Conservation (phyloP, 179 eudicot species). For the Gypsophila paniculata region DNA sequence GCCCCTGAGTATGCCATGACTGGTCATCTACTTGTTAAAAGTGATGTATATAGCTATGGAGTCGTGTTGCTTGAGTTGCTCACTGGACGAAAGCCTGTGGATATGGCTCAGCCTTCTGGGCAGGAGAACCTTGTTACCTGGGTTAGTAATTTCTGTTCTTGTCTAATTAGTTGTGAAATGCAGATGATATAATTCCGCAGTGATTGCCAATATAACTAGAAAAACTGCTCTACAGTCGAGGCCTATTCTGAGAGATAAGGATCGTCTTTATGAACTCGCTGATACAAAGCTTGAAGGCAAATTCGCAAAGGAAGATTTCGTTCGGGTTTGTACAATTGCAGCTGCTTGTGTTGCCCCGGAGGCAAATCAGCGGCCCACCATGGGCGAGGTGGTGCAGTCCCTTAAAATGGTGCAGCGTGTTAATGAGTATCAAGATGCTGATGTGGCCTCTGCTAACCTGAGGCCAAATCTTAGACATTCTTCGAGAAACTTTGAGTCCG, state of each 20-base stretch:
- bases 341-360: slow-evolving; percentile 98
- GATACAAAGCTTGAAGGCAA: slow-evolving; percentile 78
- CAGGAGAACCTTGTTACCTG: slow-evolving; percentile 96
- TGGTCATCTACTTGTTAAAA: slow-evolving; percentile 94
- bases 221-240: slow-evolving; percentile 57
- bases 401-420: slow-evolving; percentile 94
- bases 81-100: slow-evolving; percentile 95
- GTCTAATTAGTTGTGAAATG: neutral
- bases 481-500: slow-evolving; percentile 85
- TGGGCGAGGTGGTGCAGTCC: slow-evolving; percentile 99
- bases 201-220: neutral
- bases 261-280: slow-evolving; percentile 81
- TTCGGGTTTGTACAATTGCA: slow-evolving; percentile 87
- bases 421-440: slow-evolving; percentile 67
- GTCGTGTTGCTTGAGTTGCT: slow-evolving; percentile 91
- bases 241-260: slow-evolving; percentile 85
- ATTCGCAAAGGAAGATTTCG: slow-evolving; percentile 82
- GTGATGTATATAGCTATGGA: slow-evolving; percentile 97
- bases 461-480: slow-evolving; percentile 67
- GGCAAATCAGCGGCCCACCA: slow-evolving; percentile 88
- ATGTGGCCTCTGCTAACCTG: slow-evolving; percentile 35
- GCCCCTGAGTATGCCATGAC: slow-evolving; percentile 99
- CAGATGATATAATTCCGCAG: neutral
- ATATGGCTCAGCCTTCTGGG: slow-evolving; percentile 92
- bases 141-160: slow-evolving; percentile 44